Evolutionary conservation across 2,329 filamentous ascomycete genomes (phyloP), one percentile per base, ranked within the genome.

Genomic region (Botryotinia globosa): DNA sequence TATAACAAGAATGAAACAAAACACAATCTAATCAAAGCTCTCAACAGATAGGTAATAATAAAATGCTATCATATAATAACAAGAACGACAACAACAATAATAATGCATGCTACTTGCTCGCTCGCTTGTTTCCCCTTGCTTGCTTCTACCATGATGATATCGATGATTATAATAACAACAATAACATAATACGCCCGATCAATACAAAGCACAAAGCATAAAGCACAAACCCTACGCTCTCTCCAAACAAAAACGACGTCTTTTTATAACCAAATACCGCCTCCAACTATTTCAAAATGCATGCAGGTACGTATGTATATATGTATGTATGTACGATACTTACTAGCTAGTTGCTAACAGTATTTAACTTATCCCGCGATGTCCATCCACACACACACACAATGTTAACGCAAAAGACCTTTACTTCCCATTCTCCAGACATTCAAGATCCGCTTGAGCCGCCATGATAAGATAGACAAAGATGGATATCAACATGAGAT

Each of bases 401-500:
- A 39, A 54, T 42, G 25, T 56, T 25, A 29, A 67, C 18, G 10
- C 48, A 39, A 37, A 67, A 54, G 34, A 16, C 64, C 45, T 42
- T 39, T 62, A 29, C 44, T 45, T 66, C 32, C 44, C 44, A 66
- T 14, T 39, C 37, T 45, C 22, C 22, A 20, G 39, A 45, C 29
- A 22, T 64, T 45, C 62, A 45, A 64, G 42, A 64, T 45, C 45
- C 64, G 12, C 45, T 39, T 39, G 64, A 45, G 62, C 62, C 64
- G 25, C 64, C 64, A 39, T 39, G 64, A 67, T 29, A 39, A 29
- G 45, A 67, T 32, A 56, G 51, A 56, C n/a, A 29, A 29, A 56
- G 51, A 62, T 51, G 25, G 32, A 54, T 29, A 67, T 54, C 64
- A 67, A 67, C 64, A 67, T 67, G 45, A 67, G 4, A 66, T 39